These are phyloP conservation scores for Rhododendron griersonianum DNA, from an alignment of 148 eudicot genomes.

Conservation along the genomic window DNA sequence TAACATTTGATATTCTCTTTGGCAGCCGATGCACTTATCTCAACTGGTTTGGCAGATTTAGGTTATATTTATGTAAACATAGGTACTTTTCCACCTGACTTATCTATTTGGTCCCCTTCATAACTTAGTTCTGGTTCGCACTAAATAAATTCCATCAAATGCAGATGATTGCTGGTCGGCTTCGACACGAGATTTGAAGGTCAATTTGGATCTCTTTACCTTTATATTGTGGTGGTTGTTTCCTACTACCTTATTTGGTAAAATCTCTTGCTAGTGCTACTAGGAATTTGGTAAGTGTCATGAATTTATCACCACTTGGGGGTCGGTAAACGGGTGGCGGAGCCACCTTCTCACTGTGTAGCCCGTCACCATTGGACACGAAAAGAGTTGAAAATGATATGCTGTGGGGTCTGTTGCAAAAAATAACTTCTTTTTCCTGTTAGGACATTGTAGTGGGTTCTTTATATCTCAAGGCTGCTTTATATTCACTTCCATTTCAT, in stretches of 20 bases:
- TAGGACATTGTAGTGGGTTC: neutral
- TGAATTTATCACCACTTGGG: neutral
- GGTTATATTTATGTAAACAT: slow-evolving; percentile 84
- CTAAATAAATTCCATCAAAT: slow-evolving; percentile 11
- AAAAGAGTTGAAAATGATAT: neutral
- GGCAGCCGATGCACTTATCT: slow-evolving; percentile 88
- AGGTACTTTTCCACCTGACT: slow-evolving; percentile 39
- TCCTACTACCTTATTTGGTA: neutral
- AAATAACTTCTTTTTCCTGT: neutral
- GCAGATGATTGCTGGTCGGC: slow-evolving; percentile 97
- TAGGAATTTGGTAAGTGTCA: neutral
- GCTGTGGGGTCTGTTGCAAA: neutral
- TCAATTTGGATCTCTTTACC: slow-evolving; percentile 10
- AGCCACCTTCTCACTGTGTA: neutral
- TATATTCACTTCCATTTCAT: neutral
- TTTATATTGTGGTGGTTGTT: slow-evolving; percentile 8
- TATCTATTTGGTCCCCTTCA: slow-evolving; percentile 1
- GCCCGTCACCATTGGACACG: neutral
- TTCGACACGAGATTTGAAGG: slow-evolving; percentile 39
- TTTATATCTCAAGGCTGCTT: neutral
- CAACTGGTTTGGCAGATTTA: slow-evolving; percentile 83
- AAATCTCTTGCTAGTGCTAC: neutral
- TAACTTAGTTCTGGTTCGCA: neutral
- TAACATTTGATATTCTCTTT: slow-evolving; percentile 16
- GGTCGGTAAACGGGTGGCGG: neutral